These are phyloP conservation scores for Omphalotus guepiniiformis DNA, from an alignment of 768 basidiomycete species.

Conservation along the genomic window DNA sequence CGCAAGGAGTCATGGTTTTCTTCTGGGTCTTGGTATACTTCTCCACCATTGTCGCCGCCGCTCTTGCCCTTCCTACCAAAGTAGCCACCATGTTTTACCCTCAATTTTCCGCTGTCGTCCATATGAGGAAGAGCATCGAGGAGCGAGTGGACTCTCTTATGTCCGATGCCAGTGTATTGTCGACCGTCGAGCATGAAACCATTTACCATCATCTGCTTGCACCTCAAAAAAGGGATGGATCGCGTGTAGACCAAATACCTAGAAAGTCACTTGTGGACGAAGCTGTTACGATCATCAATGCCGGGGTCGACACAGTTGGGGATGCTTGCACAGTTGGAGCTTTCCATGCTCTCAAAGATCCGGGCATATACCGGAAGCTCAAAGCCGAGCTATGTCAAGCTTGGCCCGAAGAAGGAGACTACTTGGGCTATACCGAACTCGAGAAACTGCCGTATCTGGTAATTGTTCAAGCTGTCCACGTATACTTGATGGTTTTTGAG, in stretches of 20 bases:
- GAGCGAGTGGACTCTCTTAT: slow-evolving; percentile 15
- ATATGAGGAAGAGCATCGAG: slow-evolving; percentile 10
- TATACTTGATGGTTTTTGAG: neutral
- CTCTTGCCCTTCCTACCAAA: slow-evolving; percentile 11
- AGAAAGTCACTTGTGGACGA: no score
- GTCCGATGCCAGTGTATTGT: slow-evolving; percentile 9
- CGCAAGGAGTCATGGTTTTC: slow-evolving; percentile 24
- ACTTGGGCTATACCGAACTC: slow-evolving; percentile 15
- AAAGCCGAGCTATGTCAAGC: slow-evolving; percentile 17
- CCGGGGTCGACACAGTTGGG: slow-evolving; percentile 21
- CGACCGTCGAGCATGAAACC: slow-evolving; percentile 12
- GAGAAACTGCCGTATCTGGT: slow-evolving; percentile 26
- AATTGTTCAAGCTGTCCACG: neutral
- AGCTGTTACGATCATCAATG: slow-evolving; percentile 14
- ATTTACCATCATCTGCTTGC: slow-evolving; percentile 20
- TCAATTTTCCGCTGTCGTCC: slow-evolving; percentile 10
- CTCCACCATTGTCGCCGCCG: slow-evolving; percentile 21
- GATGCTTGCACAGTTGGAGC: slow-evolving; percentile 12
- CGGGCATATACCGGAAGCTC: slow-evolving; percentile 9
- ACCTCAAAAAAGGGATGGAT: no score
- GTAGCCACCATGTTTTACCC: slow-evolving; percentile 9
- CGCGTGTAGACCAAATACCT: no score
- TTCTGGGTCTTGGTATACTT: slow-evolving; percentile 30
- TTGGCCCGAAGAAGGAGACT: slow-evolving; percentile 17
- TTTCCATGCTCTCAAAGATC: slow-evolving; percentile 10